Percentiles rank a stretch among this genome's conserved stretches.
phyloP scores from a whole-genome alignment of 2,329 filamentous ascomycete genomes.

The Chaetomium olivaceum region DNA sequence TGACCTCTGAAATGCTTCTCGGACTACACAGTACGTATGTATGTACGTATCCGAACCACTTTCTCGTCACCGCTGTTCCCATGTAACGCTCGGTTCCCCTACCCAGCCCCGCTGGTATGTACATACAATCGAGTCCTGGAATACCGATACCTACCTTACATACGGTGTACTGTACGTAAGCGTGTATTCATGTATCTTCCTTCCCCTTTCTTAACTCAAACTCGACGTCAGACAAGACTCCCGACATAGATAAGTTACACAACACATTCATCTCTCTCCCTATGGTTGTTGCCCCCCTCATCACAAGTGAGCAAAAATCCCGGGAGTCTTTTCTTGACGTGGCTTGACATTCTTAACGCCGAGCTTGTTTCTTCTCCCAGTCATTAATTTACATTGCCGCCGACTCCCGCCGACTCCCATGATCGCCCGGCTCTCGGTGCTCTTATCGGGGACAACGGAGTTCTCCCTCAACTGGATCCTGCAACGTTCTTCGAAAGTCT shows the following conservation, averaged over 20 bases:
- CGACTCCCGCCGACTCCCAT: constrained; percentile 10
- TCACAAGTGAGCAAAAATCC: background rate
- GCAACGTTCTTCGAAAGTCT: too few relatives aligned
- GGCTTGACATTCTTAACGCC: background rate
- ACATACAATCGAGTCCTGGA: too few relatives aligned
- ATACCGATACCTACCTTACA: too few relatives aligned
- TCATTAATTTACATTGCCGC: background rate
- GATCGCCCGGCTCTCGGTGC: background rate
- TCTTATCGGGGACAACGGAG: background rate
- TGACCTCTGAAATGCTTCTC: background rate
- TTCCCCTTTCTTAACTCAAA: background rate
- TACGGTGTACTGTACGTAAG: too few relatives aligned
- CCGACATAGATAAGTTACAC: too few relatives aligned
- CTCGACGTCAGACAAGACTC: background rate
- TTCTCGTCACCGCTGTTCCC: too few relatives aligned
- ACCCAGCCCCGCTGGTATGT: too few relatives aligned
- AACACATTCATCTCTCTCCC: background rate
- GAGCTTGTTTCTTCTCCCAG: background rate
- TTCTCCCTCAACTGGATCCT: too few relatives aligned
- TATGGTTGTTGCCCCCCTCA: background rate
- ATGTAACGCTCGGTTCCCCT: too few relatives aligned
- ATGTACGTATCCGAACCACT: too few relatives aligned
- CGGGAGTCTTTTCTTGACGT: background rate
- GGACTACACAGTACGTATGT: too few relatives aligned
- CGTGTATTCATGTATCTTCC: too few relatives aligned